Conservation (phyloP, 768 basidiomycete species). For the Clitopilus hobsonii region DNA sequence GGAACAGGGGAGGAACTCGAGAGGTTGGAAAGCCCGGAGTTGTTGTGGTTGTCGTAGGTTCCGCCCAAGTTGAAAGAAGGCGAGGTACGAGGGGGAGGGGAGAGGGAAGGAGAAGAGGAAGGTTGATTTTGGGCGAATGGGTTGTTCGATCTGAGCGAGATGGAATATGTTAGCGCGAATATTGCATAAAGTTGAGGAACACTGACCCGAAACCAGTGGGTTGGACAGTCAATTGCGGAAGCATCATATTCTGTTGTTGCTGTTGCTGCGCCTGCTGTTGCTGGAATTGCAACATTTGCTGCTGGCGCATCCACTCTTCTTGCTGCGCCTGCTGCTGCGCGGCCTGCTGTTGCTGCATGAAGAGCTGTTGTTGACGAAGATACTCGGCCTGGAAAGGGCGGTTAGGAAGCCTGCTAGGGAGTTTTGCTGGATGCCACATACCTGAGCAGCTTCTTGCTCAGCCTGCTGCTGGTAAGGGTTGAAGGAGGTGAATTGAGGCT, state of each 20-base stretch:
- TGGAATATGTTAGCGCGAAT: constrained; percentile 13
- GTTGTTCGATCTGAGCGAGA: constrained; percentile 79
- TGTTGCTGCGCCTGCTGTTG: constrained; percentile 59
- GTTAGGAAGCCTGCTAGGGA: constrained; percentile 11
- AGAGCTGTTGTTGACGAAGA: constrained; percentile 70
- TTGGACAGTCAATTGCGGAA: constrained; percentile 39
- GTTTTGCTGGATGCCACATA: constrained; percentile 28
- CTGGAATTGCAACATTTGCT: constrained; percentile 39
- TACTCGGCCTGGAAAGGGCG: constrained; percentile 53
- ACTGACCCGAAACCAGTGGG: constrained; percentile 76
- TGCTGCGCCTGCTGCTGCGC: constrained; percentile 46
- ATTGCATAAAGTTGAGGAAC: not conserved
- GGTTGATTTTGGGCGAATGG: constrained; percentile 68
- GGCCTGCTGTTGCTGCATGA: constrained; percentile 46
- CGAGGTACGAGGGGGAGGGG: constrained; percentile 25
- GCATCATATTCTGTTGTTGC: constrained; percentile 44
- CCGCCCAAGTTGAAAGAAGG: constrained; percentile 68
- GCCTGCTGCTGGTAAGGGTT: constrained; percentile 93
- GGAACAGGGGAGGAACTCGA: constrained; percentile 36
- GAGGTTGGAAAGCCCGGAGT: constrained; percentile 38
- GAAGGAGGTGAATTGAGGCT: constrained; percentile 88
- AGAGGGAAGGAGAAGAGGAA: not conserved
- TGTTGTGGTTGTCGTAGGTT: constrained; percentile 58
- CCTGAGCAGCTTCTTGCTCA: constrained; percentile 83
- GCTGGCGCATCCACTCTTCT: constrained; percentile 39